phyloP scores from a whole-genome alignment of 306 rosid species.

The Vachellia pachyceras region DNA sequence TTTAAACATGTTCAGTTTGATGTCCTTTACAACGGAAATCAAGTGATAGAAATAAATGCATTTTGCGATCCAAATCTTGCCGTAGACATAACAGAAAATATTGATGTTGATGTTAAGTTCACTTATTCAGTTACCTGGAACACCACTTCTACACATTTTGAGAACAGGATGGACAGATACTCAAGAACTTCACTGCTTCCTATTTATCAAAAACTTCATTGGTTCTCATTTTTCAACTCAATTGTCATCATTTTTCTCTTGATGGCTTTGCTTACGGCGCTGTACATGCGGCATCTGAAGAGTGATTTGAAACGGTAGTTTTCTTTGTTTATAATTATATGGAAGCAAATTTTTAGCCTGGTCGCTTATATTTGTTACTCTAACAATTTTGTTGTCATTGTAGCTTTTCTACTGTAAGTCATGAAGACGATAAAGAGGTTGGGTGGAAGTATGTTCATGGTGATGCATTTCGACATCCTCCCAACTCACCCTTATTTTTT shows the following conservation, averaged over 20 bases:
- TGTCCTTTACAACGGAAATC: slow-evolving; percentile 67
- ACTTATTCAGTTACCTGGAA: slow-evolving; percentile 85
- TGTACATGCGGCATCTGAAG: slow-evolving; percentile 70
- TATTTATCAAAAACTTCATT: slow-evolving; percentile 64
- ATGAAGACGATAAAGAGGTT: slow-evolving; percentile 80
- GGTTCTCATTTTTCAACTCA: slow-evolving; percentile 85
- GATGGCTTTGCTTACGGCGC: slow-evolving; percentile 75
- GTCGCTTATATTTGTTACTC: slow-evolving; percentile 31
- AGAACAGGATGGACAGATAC: slow-evolving; percentile 77
- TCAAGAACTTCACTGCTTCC: slow-evolving; percentile 68
- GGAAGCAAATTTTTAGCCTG: not conserved
- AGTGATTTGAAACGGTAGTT: slow-evolving; percentile 77
- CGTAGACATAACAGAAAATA: slow-evolving; percentile 70
- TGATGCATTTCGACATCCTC: slow-evolving; percentile 78
- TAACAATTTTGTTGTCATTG: slow-evolving; percentile 26
- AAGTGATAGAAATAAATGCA: slow-evolving; percentile 65
- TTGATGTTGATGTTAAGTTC: slow-evolving; percentile 62
- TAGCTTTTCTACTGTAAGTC: slow-evolving; percentile 64
- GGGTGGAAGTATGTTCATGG: slow-evolving; percentile 85
- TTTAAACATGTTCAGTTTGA: slow-evolving; percentile 76
- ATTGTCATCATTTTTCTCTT: slow-evolving; percentile 69
- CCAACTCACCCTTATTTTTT: slow-evolving; percentile 67
- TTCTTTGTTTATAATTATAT: slow-evolving; percentile 35
- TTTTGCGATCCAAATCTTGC: slow-evolving; percentile 73
- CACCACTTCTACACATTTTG: slow-evolving; percentile 51